These are phyloP conservation scores for Cicer arietinum DNA, from an alignment of 306 rosid species.

Conservation along the genomic window DNA sequence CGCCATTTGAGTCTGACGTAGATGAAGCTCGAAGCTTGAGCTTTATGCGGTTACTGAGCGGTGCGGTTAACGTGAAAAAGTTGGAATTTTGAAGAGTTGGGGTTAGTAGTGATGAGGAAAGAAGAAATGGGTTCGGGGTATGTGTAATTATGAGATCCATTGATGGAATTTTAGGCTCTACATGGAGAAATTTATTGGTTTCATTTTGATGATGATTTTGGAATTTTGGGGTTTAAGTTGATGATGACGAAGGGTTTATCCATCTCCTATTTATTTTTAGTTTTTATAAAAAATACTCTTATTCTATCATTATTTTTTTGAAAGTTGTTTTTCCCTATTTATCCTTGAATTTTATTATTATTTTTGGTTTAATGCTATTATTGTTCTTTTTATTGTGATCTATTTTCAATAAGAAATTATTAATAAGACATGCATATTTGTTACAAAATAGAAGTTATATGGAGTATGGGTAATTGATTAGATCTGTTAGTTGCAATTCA, in stretches of 20 bases:
- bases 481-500: too few relatives aligned
- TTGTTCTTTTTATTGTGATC: too few relatives aligned
- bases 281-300: too few relatives aligned
- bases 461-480: too few relatives aligned
- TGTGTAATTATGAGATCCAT: slow-evolving; percentile 57
- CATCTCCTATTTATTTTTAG: not conserved
- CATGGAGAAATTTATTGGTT: slow-evolving; percentile 20
- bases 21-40: slow-evolving; percentile 64
- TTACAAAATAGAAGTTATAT: too few relatives aligned
- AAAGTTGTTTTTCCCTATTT: too few relatives aligned
- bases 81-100: slow-evolving; percentile 43
- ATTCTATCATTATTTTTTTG: too few relatives aligned
- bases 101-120: slow-evolving; percentile 49
- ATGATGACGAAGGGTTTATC: slow-evolving; percentile 37
- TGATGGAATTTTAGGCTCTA: slow-evolving; percentile 11
- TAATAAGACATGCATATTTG: too few relatives aligned
- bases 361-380: too few relatives aligned
- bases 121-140: slow-evolving; percentile 62
- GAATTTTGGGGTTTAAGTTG: slow-evolving; percentile 36
- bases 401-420: too few relatives aligned
- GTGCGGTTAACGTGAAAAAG: slow-evolving; percentile 51
- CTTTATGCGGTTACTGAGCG: slow-evolving; percentile 48
- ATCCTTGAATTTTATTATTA: too few relatives aligned
- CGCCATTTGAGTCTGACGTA: slow-evolving; percentile 56
- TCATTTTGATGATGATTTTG: slow-evolving; percentile 3